A percentile compares a stretch with the other conserved stretches of the same genome.
Conservation (phyloP, 1,284 basidiomycete species). For the Apiotrichum porosum region DNA sequence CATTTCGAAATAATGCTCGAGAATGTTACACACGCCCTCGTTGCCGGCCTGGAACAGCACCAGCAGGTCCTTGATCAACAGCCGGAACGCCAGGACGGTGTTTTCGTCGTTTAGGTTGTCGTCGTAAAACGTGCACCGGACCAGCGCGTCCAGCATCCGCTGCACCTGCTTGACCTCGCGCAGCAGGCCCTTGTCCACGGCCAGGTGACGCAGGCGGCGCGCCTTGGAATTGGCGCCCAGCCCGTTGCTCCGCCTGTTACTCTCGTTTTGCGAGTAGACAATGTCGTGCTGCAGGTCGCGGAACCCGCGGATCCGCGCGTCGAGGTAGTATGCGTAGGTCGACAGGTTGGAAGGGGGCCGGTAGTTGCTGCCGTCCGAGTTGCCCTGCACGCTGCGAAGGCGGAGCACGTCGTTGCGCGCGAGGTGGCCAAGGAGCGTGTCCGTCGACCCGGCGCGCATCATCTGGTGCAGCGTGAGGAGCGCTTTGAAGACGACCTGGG, state of each 20-base stretch:
- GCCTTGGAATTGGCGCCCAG: slow-evolving; percentile 44
- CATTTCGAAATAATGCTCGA: slow-evolving; percentile 99
- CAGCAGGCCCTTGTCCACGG: slow-evolving; percentile 91
- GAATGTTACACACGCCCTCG: slow-evolving; percentile 94
- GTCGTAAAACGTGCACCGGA: slow-evolving; percentile 83
- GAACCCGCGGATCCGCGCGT: slow-evolving; percentile 82
- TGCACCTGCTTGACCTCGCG: slow-evolving; percentile 90
- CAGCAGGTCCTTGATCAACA: slow-evolving; percentile 96
- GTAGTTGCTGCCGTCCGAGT: slow-evolving; percentile 54
- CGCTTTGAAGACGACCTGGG: slow-evolving; percentile 89
- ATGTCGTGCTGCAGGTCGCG: slow-evolving; percentile 89
- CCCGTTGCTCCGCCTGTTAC: slow-evolving; percentile 61
- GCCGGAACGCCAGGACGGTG: slow-evolving; percentile 78
- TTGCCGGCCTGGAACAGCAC: slow-evolving; percentile 95
- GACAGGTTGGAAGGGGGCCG: slow-evolving; percentile 77
- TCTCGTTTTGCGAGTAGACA: slow-evolving; percentile 80
- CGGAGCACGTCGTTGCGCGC: slow-evolving; percentile 72
- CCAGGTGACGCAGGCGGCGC: slow-evolving; percentile 79
- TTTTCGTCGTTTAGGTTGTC: slow-evolving; percentile 91
- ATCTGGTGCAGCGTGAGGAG: slow-evolving; percentile 91
- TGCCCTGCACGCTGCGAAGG: slow-evolving; percentile 70
- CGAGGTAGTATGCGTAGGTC: slow-evolving; percentile 83
- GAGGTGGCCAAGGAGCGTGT: slow-evolving; percentile 79
- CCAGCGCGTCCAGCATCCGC: slow-evolving; percentile 75
- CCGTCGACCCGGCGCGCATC: slow-evolving; percentile 85